Percentiles rank a stretch among this genome's conserved stretches.
Evolutionary conservation across 805 yeast genomes (phyloP).

Genomic region (Lachancea cidri): DNA sequence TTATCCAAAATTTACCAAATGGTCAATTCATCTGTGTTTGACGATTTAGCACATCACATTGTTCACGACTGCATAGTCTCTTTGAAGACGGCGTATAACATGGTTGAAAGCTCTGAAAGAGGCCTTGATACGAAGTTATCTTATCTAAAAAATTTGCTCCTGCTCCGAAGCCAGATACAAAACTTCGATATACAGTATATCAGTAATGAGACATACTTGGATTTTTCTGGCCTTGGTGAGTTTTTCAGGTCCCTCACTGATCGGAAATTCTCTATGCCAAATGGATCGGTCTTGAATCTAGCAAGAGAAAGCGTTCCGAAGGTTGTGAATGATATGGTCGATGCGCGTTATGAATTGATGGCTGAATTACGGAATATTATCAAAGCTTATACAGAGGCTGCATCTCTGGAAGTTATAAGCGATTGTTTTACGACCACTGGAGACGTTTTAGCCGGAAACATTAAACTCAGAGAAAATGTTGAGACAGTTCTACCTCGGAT

Average conservation of each 20-base stretch:
- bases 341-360: slow-evolving; percentile 69
- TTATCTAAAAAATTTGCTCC: slow-evolving; percentile 63
- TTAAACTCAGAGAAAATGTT: slow-evolving; percentile 45
- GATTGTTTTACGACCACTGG: slow-evolving; percentile 37
- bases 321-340: slow-evolving; percentile 76
- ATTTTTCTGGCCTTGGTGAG: slow-evolving; percentile 68
- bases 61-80: slow-evolving; percentile 72
- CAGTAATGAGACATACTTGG: slow-evolving; percentile 67
- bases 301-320: slow-evolving; percentile 71
- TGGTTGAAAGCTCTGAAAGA: slow-evolving; percentile 35
- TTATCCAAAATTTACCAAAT: slow-evolving; percentile 76
- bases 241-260: slow-evolving; percentile 40
- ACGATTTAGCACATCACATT: slow-evolving; percentile 81
- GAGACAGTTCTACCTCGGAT: slow-evolving; percentile 53
- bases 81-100: slow-evolving; percentile 47
- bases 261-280: slow-evolving; percentile 11
- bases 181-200: slow-evolving; percentile 77
- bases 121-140: slow-evolving; percentile 55
- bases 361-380: slow-evolving; percentile 67
- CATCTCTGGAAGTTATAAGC: slow-evolving; percentile 44
- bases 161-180: slow-evolving; percentile 62
- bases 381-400: slow-evolving; percentile 58
- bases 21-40: slow-evolving; percentile 72
- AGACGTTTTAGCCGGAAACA: slow-evolving; percentile 24
- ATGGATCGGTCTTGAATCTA: slow-evolving; percentile 38